A percentile compares a stretch with the other conserved stretches of the same genome.
These are phyloP conservation scores for Lasiodiplodia sp. DNA, from an alignment of 2,329 filamentous ascomycete species.

Conservation along the genomic window DNA sequence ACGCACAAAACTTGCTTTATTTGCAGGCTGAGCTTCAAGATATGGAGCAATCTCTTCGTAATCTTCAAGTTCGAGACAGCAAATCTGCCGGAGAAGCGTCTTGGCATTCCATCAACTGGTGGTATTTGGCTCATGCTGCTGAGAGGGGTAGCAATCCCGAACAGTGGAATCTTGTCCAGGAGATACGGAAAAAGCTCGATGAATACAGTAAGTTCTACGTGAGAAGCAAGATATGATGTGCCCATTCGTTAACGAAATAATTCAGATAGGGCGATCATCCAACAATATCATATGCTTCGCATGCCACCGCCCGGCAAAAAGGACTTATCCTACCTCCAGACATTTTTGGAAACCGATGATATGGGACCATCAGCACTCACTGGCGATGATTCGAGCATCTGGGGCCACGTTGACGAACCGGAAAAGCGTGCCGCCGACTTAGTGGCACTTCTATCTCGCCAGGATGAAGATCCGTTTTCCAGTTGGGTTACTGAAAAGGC, in stretches of 20 bases:
- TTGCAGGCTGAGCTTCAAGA: slow-evolving; percentile 8
- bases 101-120: not conserved
- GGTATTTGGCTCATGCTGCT: not conserved
- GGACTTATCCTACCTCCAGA: not conserved
- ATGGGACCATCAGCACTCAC: slow-evolving; percentile 5
- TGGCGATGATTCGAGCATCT: not conserved
- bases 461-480: not conserved
- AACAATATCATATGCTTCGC: not conserved
- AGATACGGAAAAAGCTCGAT: slow-evolving; percentile 3
- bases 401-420: not conserved
- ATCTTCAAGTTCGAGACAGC: not conserved
- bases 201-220: slow-evolving; percentile 13
- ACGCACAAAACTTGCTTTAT: slow-evolving; percentile 4
- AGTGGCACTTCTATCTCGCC: not conserved
- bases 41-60: not conserved
- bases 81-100: not conserved
- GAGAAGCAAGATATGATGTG: not conserved
- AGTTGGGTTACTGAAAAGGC: slow-evolving; percentile 1
- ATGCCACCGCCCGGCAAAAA: not conserved
- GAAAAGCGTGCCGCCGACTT: not conserved
- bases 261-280: not conserved
- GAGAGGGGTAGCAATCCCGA: not conserved
- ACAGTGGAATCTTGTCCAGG: not conserved
- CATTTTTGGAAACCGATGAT: not conserved
- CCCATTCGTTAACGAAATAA: not conserved